Conservation (phyloP, 2,329 filamentous ascomycete genomes). For the Sclerotinia glacialis region DNA sequence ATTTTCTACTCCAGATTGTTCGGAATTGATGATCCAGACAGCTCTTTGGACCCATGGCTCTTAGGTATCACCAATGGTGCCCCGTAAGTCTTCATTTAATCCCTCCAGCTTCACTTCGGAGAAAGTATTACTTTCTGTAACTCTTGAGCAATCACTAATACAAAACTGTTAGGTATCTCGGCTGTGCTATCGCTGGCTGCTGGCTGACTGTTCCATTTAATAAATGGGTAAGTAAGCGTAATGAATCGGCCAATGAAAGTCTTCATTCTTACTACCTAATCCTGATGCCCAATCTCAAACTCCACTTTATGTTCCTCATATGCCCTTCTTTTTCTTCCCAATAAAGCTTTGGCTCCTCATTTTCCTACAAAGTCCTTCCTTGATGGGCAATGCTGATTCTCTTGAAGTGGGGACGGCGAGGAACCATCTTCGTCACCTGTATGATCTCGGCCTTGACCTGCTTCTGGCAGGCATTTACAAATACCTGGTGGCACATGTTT, state of each 20-base stretch:
- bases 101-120: background rate
- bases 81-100: slow-evolving; percentile 38
- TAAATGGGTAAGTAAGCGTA: slow-evolving; percentile 40
- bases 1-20: slow-evolving; percentile 62
- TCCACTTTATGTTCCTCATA: background rate
- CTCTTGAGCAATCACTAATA: background rate
- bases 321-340: no score
- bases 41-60: slow-evolving; percentile 51
- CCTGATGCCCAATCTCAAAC: background rate
- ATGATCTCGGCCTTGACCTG: slow-evolving; percentile 56
- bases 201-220: slow-evolving; percentile 75
- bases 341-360: background rate
- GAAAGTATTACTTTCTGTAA: background rate
- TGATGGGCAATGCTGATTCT: background rate
- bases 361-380: background rate
- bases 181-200: slow-evolving; percentile 66
- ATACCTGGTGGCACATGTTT: slow-evolving; percentile 68
- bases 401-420: slow-evolving; percentile 60
- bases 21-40: slow-evolving; percentile 52
- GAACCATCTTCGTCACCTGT: slow-evolving; percentile 69
- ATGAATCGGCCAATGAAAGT: background rate
- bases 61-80: slow-evolving; percentile 60
- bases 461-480: slow-evolving; percentile 52
- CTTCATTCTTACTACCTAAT: background rate
- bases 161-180: slow-evolving; percentile 48